Base-by-base conservation (phyloP, 2,329 filamentous ascomycete genomes). In the Neofusicoccum laricinum region DNA sequence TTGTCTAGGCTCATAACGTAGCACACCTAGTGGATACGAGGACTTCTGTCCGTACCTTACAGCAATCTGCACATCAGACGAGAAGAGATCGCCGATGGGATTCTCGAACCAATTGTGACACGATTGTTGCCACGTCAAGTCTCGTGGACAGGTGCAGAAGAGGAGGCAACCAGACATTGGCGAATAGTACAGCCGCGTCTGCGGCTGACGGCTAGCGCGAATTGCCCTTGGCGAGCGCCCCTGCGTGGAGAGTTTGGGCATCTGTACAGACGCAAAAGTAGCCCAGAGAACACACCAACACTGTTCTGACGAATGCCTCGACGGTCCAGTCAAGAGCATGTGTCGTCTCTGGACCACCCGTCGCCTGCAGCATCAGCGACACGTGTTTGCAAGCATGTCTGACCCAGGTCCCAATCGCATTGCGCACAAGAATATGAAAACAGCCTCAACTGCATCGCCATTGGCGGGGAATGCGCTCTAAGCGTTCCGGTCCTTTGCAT, bases 381-480 rank as follows among this genome's bases (percentile, higher is more conserved):
- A 59, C 55, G 55, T 59, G 55, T 25, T 15, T 45, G 55, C 51
- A 57, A 57, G 51, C 55, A 45, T 46, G 11, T 40, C 55, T 10
- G 30, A n/a, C 25, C 30, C 11, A 17, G 53, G 15, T 25, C 41
- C 41, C 55, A 34, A 34, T 46, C n/a, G 34, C 41, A 15, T 6
- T 12, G 21, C 21, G 1, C 55, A 34, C 55, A 15, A 34, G 4
- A 36, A 46, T 8, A 36, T n/a, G 55, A 32, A 3, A 55, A 25
- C 17, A 38, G 32, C 14, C 36, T 43, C 51, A 43, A 43, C 15
- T 2, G 55, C 15, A 41, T 46, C 12, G 38, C 40, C 45, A 34
- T 25, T 32, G 25, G 53, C 25, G 12, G 25, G 15, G 12, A 25
- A 32, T 34, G 55, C 55, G 41, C 40, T 58, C 41, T 38, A 30